Conservation (phyloP, 2,329 filamentous ascomycete species). For the Fusarium sp. region DNA sequence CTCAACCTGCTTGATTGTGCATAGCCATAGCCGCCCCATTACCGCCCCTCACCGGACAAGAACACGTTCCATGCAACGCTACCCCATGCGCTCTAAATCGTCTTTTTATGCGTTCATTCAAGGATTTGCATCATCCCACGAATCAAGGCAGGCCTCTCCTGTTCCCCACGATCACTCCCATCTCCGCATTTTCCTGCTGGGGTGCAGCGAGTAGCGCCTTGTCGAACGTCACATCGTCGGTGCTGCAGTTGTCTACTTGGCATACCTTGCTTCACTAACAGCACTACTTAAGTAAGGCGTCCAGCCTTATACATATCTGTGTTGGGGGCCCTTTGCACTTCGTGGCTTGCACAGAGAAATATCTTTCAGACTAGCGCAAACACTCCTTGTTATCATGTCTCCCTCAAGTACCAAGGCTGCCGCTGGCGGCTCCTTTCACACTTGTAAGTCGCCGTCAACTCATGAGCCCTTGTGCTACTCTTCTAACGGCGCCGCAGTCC, state of each 20-base stretch:
- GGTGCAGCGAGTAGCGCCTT: slow-evolving; percentile 21
- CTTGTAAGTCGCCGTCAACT: slow-evolving; percentile 32
- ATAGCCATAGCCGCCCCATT: slow-evolving; percentile 25
- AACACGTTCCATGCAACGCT: slow-evolving; percentile 23
- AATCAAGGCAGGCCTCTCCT: slow-evolving; percentile 20
- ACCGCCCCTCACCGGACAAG: slow-evolving; percentile 22
- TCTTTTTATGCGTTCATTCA: slow-evolving; percentile 30
- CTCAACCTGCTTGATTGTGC: slow-evolving; percentile 33
- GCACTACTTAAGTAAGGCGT: slow-evolving; percentile 32
- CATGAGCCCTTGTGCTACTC: background rate
- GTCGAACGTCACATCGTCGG: slow-evolving; percentile 28
- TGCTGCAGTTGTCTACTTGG: slow-evolving; percentile 6
- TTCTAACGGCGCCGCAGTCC: slow-evolving; percentile 50
- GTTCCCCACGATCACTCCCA: slow-evolving; percentile 37
- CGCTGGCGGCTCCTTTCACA: slow-evolving; percentile 50
- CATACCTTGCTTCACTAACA: slow-evolving; percentile 29
- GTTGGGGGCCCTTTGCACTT: slow-evolving; percentile 32
- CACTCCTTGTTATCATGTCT: slow-evolving; percentile 41
- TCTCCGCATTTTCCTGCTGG: slow-evolving; percentile 33
- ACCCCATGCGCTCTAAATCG: slow-evolving; percentile 33
- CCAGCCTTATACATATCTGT: slow-evolving; percentile 27
- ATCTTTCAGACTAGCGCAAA: slow-evolving; percentile 24
- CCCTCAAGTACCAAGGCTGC: slow-evolving; percentile 58
- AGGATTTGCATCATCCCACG: slow-evolving; percentile 37
- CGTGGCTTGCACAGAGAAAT: slow-evolving; percentile 25